Conservation (phyloP, 2,329 filamentous ascomycete species). For the Aureobasidium lini region DNA sequence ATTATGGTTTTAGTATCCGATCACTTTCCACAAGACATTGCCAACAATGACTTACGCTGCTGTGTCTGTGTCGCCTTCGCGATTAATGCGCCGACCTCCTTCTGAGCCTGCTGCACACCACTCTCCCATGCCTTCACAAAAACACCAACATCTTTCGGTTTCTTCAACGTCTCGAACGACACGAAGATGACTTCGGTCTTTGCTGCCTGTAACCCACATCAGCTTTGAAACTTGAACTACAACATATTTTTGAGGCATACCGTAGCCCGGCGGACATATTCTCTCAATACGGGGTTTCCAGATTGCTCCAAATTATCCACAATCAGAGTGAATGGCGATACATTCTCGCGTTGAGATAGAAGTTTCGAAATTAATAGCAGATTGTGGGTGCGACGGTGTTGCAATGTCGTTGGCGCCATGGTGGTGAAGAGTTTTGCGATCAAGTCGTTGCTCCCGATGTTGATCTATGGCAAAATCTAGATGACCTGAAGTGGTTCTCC, state of each 20-base stretch:
- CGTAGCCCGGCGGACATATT: constrained; percentile 70
- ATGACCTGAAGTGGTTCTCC: no score
- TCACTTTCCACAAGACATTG: no score
- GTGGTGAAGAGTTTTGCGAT: constrained; percentile 24
- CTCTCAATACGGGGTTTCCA: constrained; percentile 59
- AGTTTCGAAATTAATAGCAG: constrained; percentile 76
- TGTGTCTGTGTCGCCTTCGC: constrained; percentile 6
- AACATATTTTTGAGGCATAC: constrained; percentile 33
- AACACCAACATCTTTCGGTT: constrained; percentile 56
- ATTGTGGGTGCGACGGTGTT: constrained; percentile 75
- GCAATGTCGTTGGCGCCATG: constrained; percentile 52
- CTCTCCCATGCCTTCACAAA: constrained; percentile 46
- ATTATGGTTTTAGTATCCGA: constrained; percentile 1
- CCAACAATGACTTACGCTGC: not conserved
- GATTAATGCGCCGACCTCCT: constrained; percentile 19
- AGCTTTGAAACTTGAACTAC: not conserved
- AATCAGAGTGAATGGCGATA: constrained; percentile 79
- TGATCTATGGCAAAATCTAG: no score
- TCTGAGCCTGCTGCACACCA: constrained; percentile 24
- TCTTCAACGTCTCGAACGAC: constrained; percentile 66
- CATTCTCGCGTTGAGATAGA: constrained; percentile 67
- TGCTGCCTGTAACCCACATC: constrained; percentile 40
- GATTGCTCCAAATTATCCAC: constrained; percentile 81
- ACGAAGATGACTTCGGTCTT: constrained; percentile 68
- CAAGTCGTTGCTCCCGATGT: no score